A percentile compares a stretch with the other conserved stretches of the same genome.
These are phyloP conservation scores for Neophaeococcomyces mojaviensis DNA, from an alignment of 2,329 filamentous ascomycete species.

Conservation along the genomic window DNA sequence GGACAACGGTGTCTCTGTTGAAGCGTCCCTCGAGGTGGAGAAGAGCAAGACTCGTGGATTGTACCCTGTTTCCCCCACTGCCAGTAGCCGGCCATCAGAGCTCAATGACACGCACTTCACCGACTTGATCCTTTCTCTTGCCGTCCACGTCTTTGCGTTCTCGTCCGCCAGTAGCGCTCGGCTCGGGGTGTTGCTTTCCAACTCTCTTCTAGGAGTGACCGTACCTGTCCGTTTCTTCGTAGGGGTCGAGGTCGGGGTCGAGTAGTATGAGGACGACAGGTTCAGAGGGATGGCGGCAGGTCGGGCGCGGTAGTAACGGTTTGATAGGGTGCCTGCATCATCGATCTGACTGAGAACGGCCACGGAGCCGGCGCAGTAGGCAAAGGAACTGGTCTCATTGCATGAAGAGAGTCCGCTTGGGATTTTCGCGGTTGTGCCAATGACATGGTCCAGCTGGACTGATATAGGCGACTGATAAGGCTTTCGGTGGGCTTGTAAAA, in stretches of 20 bases:
- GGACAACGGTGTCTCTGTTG: conserved; percentile 73
- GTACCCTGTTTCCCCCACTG: conserved; percentile 93
- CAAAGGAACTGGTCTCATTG: conserved; percentile 62
- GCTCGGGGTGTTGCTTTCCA: conserved; percentile 38
- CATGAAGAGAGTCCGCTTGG: conserved; percentile 82
- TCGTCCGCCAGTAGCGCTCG: conserved; percentile 52
- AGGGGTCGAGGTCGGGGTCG: conserved; percentile 50
- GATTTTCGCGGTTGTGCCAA: conserved; percentile 80
- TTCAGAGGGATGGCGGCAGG: conserved; percentile 64
- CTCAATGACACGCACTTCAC: conserved; percentile 86
- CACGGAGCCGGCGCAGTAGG: conserved; percentile 85
- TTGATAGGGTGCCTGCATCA: conserved; percentile 54
- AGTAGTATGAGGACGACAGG: conserved; percentile 47
- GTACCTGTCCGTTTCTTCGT: conserved; percentile 50
- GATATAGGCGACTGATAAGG: conserved; percentile 12
- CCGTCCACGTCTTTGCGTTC: conserved; percentile 69
- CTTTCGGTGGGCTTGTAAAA: conserved; percentile 10
- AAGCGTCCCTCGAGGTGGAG: conserved; percentile 65
- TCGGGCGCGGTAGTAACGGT: conserved; percentile 85
- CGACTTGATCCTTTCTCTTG: conserved; percentile 86
- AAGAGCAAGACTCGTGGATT: conserved; percentile 87
- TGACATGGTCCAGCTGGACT: conserved; percentile 39
- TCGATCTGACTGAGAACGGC: conserved; percentile 82
- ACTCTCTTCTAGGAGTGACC: conserved; percentile 46
- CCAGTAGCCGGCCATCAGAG: conserved; percentile 76